Base-by-base conservation (phyloP, 805 yeast genomes). In the Wickerhamomyces bovis region DNA sequence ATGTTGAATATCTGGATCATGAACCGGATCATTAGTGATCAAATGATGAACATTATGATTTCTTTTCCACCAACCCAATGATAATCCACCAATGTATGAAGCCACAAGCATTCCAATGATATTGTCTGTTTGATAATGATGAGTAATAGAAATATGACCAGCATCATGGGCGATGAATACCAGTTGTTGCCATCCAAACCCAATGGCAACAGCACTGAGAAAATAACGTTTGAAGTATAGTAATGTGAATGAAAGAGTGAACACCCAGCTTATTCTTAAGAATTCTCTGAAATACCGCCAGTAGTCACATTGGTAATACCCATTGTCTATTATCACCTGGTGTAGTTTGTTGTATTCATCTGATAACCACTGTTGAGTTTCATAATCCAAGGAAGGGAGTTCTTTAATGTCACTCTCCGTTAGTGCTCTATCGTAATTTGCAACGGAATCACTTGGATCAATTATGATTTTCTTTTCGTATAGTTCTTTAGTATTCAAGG, bases 1-100 rank as follows among this genome's bases (percentile, higher is more conserved):
- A 66, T 89, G 96, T 65, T 89, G 97, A 61, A 89, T 89, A 66
- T 89, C 97, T 0, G 97, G 97, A 58, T 89, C 97, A 61, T 89
- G 96, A 2, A 85, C 84, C 0, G 97, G 96, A 60, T 89, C 96
- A 64, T 89, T 89, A n/a, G 96, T 85, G 45, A 89, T 75, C 44
- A 89, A 67, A 62, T 89, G 97, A 65, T 89, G 97, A n/a, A 89
- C 95, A 62, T 89, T 89, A 66, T 89, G 97, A 64, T 86, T 89
- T 44, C 90, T 73, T 57, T 89, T 89, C 97, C 97, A 89, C 97
- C 97, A 89, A 2, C 96, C 95, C 19, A 88, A 61, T 41, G 95
- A 85, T 38, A 89, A 71, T 0, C 97, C 97, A n/a, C 97, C 97
- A 44, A 81, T 65, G 70, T 75, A 89, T 51, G 86, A 80, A 1